A percentile compares a stretch with the other conserved stretches of the same genome.
Conservation (phyloP, 2,329 filamentous ascomycete genomes). For the Aspergillus pseudonomiae region DNA sequence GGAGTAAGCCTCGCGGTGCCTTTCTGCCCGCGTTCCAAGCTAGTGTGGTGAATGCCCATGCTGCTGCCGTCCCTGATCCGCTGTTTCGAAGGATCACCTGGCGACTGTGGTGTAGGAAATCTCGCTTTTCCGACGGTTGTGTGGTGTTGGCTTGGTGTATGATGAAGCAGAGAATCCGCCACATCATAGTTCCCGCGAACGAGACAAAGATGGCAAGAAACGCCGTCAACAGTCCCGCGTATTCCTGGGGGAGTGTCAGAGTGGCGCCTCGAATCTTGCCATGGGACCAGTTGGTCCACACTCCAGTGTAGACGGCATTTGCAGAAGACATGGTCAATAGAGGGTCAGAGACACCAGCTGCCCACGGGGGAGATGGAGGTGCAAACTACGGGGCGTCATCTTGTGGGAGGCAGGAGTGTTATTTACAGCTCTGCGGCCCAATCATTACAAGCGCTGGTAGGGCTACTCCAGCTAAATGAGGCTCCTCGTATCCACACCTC, state of each 20-base stretch:
- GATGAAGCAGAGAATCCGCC: constrained; percentile 31
- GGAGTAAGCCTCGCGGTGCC: not conserved
- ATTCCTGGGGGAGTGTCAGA: constrained; percentile 25
- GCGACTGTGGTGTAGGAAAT: constrained; percentile 35
- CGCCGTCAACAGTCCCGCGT: constrained; percentile 27
- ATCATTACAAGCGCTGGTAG: not conserved
- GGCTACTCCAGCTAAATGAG: not conserved
- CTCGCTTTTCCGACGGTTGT: constrained; percentile 20
- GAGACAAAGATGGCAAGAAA: constrained; percentile 32
- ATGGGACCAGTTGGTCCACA: constrained; percentile 31
- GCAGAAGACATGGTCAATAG: not conserved
- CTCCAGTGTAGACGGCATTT: constrained; percentile 20
- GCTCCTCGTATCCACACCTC: not conserved
- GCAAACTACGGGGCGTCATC: not conserved
- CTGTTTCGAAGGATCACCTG: constrained; percentile 38
- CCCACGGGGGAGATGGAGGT: not conserved
- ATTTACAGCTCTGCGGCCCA: not conserved
- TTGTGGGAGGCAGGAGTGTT: not conserved
- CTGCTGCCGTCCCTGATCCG: not conserved
- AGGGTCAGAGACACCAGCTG: not conserved
- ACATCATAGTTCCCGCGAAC: constrained; percentile 29
- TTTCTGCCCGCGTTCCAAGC: not conserved
- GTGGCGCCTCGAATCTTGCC: constrained; percentile 27
- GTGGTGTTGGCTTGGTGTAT: constrained; percentile 28
- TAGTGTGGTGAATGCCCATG: constrained; percentile 7